Conservation (phyloP, 2,329 filamentous ascomycete species). For the Dothideomycetidae sp. region DNA sequence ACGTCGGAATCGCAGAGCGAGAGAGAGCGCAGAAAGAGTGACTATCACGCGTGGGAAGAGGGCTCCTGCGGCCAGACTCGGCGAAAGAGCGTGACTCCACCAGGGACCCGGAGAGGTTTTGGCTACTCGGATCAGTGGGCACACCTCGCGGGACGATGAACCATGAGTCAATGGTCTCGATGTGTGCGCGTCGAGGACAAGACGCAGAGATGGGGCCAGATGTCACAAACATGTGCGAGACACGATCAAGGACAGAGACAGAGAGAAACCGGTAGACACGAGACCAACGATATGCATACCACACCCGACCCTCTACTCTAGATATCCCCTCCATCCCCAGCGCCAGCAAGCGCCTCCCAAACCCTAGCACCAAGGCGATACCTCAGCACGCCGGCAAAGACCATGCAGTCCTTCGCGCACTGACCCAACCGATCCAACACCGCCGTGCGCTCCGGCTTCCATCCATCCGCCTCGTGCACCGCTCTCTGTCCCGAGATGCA, state of each 20-base stretch:
- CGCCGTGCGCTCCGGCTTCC: conserved; percentile 25
- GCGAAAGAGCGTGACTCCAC: too few relatives aligned
- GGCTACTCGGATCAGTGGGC: too few relatives aligned
- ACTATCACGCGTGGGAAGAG: too few relatives aligned
- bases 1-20: too few relatives aligned
- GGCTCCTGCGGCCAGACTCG: too few relatives aligned
- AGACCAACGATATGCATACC: conserved; percentile 6
- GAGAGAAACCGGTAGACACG: conserved; percentile 19
- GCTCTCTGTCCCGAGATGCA: conserved; percentile 71
- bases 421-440: conserved; percentile 50
- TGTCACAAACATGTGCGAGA: too few relatives aligned
- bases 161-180: too few relatives aligned
- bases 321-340: conserved; percentile 5
- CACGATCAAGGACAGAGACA: conserved; percentile 15
- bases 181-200: too few relatives aligned
- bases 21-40: too few relatives aligned
- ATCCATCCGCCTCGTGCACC: conserved; percentile 54
- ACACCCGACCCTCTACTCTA: background rate
- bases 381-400: conserved; percentile 82
- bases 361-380: conserved; percentile 79
- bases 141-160: too few relatives aligned
- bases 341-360: conserved; percentile 75
- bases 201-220: too few relatives aligned
- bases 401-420: conserved; percentile 79
- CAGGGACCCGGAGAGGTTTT: too few relatives aligned